These are phyloP conservation scores for Scleroderma bovista DNA, from an alignment of 768 basidiomycete genomes.

Conservation along the genomic window DNA sequence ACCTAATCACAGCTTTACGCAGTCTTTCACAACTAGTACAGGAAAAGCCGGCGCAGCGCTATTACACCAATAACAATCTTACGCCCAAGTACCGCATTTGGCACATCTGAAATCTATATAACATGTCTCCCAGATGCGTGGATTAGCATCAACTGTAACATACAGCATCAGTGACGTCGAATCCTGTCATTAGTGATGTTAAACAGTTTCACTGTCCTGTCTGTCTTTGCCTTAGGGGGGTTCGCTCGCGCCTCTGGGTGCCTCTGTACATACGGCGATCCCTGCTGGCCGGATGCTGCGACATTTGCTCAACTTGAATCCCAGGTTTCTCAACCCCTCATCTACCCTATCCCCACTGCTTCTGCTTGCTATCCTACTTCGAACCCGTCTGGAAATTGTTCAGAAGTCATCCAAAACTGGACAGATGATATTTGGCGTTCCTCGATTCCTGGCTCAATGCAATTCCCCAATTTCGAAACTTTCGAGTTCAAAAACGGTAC, in stretches of 20 bases:
- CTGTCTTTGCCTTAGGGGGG: neutral
- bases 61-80: too few relatives aligned
- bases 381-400: constrained; percentile 32
- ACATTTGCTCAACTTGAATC: constrained; percentile 27
- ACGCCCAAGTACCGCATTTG: too few relatives aligned
- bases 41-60: too few relatives aligned
- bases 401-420: constrained; percentile 23
- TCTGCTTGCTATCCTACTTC: constrained; percentile 34
- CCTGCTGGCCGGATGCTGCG: constrained; percentile 35
- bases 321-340: constrained; percentile 36
- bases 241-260: constrained; percentile 11
- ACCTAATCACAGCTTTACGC: too few relatives aligned
- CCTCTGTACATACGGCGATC: constrained; percentile 33
- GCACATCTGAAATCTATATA: too few relatives aligned
- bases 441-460: constrained; percentile 36
- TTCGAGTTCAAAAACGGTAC: constrained; percentile 38
- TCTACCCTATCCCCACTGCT: constrained; percentile 36
- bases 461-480: constrained; percentile 29
- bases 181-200: neutral
- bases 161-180: too few relatives aligned
- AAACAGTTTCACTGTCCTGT: neutral
- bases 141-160: too few relatives aligned
- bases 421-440: constrained; percentile 37
- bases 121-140: too few relatives aligned
- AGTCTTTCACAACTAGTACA: too few relatives aligned